These are phyloP conservation scores for Thymus quinquecostatus DNA, from an alignment of 257 asterid species.

Conservation along the genomic window DNA sequence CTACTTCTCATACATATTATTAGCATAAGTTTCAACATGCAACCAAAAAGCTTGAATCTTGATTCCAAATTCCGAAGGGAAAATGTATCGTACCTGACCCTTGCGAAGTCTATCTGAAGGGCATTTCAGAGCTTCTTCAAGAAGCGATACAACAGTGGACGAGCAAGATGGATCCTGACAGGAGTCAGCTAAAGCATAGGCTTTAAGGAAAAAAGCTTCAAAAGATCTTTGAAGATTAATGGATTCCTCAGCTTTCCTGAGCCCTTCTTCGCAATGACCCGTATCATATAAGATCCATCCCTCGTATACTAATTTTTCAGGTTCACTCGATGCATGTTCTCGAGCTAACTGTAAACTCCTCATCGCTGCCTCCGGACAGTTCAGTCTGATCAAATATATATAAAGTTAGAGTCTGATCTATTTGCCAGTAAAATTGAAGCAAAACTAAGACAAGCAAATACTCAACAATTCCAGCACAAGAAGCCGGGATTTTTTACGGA, in stretches of 20 bases:
- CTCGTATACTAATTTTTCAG: slow-evolving; percentile 90
- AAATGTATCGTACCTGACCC: slow-evolving; percentile 76
- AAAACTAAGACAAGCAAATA: too few species aligned
- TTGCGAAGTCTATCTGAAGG: slow-evolving; percentile 99
- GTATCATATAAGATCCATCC: slow-evolving; percentile 98
- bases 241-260: slow-evolving; percentile 92
- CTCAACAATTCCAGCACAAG: too few species aligned
- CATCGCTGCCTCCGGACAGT: slow-evolving; percentile 99
- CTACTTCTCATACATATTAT: neutral
- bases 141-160: slow-evolving; percentile 82
- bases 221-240: slow-evolving; percentile 88
- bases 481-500: slow-evolving; percentile 54
- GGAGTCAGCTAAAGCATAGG: slow-evolving; percentile 98
- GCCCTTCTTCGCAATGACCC: slow-evolving; percentile 97
- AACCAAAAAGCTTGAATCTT: neutral
- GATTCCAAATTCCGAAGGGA: neutral
- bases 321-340: slow-evolving; percentile 83
- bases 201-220: slow-evolving; percentile 98
- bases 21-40: neutral
- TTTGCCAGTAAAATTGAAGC: too few species aligned
- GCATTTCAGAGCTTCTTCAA: slow-evolving; percentile 94
- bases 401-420: slow-evolving; percentile 11
- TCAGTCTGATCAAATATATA: slow-evolving; percentile 56
- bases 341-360: slow-evolving; percentile 94
- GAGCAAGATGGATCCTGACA: slow-evolving; percentile 26